Base-by-base conservation (phyloP, 2,329 filamentous ascomycete genomes). In the Mollisiaceae sp. region DNA sequence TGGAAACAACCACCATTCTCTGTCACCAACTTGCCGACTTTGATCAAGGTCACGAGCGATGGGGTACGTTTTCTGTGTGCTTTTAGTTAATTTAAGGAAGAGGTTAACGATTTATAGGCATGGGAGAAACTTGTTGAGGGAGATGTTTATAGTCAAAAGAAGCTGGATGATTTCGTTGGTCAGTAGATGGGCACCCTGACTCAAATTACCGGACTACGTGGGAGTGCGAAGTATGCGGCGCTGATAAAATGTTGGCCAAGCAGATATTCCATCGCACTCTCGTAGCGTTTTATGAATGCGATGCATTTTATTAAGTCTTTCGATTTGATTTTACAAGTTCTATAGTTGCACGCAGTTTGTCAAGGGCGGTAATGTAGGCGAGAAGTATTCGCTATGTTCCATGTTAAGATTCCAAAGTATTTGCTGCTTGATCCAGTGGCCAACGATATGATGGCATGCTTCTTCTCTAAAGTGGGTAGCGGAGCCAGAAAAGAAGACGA, bases 111-210 rank as follows among this genome's bases (percentile, higher is more conserved):
- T 1, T 4, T 12, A 3, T 36, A 74, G 73, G 60, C 66, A 14
- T 71, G 69, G 68, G 69, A 72, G 27, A 67, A 62, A 58, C 63
- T 74, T 9, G 70, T 74, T 4, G 72, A 74, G 20, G 70, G 35
- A 1, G 72, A 73, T 56, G 70, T 74, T 0, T 73, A 73, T 27
- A 56, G 73, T 47, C 64, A 71, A 60, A 59, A 59, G 61, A 74
- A 72, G 65, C 65, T 74, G 27, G 68, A 74, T 63, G 65, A 59
- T 14, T 74, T 74, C 59, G 66, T 68, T 24, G 65, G 63, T n/a
- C 18, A 60, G 39, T 59, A 59, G 38, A 20, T n/a, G 3, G n/a
- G n/a, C n/a, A 47, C 20, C 38, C 12, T 3, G 38, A 12, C 38
- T 41, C 3, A 18, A 41, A 41, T 18, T 18, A 18, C 2, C 38